These are phyloP conservation scores for Colletotrichum sp. DNA, from an alignment of 2,329 filamentous ascomycete genomes.

Conservation along the genomic window DNA sequence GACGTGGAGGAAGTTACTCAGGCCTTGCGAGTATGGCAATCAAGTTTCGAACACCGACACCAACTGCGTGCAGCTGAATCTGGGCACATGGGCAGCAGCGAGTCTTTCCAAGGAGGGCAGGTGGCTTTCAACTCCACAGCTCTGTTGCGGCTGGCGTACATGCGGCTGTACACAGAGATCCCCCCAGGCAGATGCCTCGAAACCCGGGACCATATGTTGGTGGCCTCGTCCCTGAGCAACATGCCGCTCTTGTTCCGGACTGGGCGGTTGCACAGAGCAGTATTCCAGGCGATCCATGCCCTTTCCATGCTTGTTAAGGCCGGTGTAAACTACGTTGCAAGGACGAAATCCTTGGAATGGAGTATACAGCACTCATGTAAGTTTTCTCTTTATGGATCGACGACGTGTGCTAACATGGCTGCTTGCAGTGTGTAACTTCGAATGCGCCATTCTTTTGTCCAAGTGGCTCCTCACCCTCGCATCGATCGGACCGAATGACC, in stretches of 20 bases:
- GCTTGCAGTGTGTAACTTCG: conserved; percentile 60
- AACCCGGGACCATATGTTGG: conserved; percentile 64
- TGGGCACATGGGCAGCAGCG: conserved; percentile 48
- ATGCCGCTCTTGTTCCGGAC: conserved; percentile 64
- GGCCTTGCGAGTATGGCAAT: conserved; percentile 62
- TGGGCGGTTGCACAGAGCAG: conserved; percentile 63
- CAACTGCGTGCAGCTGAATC: conserved; percentile 55
- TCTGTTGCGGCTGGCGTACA: conserved; percentile 63
- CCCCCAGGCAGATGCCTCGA: conserved; percentile 67
- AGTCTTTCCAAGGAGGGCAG: conserved; percentile 60
- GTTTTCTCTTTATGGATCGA: conserved; percentile 27
- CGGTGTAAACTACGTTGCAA: conserved; percentile 65
- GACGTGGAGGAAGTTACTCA: conserved; percentile 62
- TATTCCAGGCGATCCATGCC: conserved; percentile 71
- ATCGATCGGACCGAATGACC: conserved; percentile 53
- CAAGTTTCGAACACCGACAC: conserved; percentile 60
- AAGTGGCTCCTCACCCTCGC: conserved; percentile 65
- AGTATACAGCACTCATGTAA: conserved; percentile 66
- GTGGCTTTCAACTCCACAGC: conserved; percentile 71
- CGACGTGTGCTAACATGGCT: conserved; percentile 20
- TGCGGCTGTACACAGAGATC: conserved; percentile 69
- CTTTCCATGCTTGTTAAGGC: conserved; percentile 69
- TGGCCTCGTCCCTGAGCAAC: conserved; percentile 64
- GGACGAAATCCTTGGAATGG: conserved; percentile 65
- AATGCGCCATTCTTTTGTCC: conserved; percentile 64